Evolutionary conservation across 2,329 filamentous ascomycete species (phyloP).

Genomic region (Colletotrichum gigasporum): DNA sequence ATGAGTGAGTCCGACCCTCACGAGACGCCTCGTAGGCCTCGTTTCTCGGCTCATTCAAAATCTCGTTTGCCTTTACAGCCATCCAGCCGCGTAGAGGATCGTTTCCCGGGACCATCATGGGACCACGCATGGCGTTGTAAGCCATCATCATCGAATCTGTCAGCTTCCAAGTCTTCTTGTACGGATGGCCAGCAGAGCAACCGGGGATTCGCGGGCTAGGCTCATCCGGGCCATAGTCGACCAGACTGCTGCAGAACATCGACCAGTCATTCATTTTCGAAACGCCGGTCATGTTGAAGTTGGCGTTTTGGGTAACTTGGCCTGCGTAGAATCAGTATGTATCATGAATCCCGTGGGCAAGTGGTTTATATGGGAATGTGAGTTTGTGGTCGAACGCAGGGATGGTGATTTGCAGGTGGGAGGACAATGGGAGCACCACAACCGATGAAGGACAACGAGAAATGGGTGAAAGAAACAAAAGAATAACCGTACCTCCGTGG

Average conservation of each 20-base stretch:
- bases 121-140: slow-evolving; percentile 45
- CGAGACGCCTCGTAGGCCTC: not conserved
- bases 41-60: not conserved
- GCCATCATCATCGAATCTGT: slow-evolving; percentile 40
- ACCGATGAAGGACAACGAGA: not conserved
- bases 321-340: not conserved
- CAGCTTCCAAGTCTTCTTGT: slow-evolving; percentile 34
- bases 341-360: not conserved
- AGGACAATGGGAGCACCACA: not conserved
- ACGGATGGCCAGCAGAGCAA: slow-evolving; percentile 26
- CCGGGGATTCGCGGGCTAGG: slow-evolving; percentile 21
- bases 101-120: slow-evolving; percentile 31
- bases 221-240: slow-evolving; percentile 16
- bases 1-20: not conserved
- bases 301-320: not conserved
- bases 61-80: slow-evolving; percentile 25
- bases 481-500: slow-evolving; percentile 1
- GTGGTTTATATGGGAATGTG: not conserved
- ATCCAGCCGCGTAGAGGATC: slow-evolving; percentile 42
- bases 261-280: slow-evolving; percentile 22
- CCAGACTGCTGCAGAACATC: slow-evolving; percentile 26
- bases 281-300: not conserved
- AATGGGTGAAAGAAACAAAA: not conserved
- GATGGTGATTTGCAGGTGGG: not conserved
- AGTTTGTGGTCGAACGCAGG: too few relatives aligned